phyloP scores from a whole-genome alignment of 163 green algal species.

The Coccomyxa subellipsoidea region DNA sequence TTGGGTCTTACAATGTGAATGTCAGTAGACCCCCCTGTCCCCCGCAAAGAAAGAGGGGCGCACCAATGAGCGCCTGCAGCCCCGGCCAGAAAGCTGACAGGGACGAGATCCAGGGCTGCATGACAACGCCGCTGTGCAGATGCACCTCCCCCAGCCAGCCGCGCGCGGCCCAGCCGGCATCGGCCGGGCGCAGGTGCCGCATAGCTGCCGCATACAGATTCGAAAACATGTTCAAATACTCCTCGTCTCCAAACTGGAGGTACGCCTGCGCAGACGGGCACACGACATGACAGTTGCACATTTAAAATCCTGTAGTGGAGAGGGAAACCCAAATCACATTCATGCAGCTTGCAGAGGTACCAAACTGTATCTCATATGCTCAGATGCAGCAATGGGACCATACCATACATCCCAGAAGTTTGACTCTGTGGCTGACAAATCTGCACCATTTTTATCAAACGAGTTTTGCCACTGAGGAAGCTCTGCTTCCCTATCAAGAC shows the following conservation, averaged over 20 bases:
- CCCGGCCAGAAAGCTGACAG: conserved; percentile 93
- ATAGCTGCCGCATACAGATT: conserved; percentile 72
- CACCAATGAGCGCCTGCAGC: conserved; percentile 76
- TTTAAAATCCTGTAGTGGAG: no score
- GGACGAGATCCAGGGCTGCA: conserved; percentile 50
- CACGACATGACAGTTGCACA: background rate
- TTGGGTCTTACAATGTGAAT: no score
- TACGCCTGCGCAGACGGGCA: conserved; percentile 62
- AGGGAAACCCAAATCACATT: no score
- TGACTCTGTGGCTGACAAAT: no score
- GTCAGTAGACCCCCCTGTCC: background rate
- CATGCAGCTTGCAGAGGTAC: no score
- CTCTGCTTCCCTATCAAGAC: no score
- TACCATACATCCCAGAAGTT: no score
- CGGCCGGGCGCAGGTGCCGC: conserved; percentile 41
- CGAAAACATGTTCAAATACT: conserved; percentile 80
- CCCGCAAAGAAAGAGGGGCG: background rate
- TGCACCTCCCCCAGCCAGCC: conserved; percentile 30
- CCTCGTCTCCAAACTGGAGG: conserved; percentile 80
- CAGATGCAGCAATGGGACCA: no score
- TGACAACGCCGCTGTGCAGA: background rate
- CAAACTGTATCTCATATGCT: no score
- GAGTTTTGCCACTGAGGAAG: no score
- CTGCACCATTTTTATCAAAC: no score
- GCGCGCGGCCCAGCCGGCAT: conserved; percentile 19